Conservation (phyloP, 116 monocot genomes). For the Cymodocea nodosa region DNA sequence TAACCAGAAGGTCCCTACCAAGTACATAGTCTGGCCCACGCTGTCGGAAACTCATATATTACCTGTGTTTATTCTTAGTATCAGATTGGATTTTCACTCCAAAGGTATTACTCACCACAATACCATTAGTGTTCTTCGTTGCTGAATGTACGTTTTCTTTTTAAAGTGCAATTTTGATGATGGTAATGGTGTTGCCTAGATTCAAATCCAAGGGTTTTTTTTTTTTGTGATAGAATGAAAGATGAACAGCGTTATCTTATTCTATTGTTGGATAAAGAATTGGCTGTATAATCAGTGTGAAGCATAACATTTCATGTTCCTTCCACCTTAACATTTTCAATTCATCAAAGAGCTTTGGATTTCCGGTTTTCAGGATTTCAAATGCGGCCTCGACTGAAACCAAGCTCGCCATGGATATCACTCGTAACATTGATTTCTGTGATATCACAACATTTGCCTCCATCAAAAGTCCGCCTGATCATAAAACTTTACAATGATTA, state of each 20-base stretch:
- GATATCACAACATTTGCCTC: conserved; percentile 22
- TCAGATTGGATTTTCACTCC: conserved; percentile 7
- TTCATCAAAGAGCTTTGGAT: background rate
- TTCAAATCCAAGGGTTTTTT: too few relatives aligned
- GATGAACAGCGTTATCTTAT: too few relatives aligned
- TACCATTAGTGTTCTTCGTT: background rate
- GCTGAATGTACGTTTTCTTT: too few relatives aligned
- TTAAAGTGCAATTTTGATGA: too few relatives aligned
- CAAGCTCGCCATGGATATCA: conserved; percentile 51
- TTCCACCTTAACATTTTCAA: background rate
- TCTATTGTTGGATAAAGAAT: too few relatives aligned
- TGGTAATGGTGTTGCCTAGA: too few relatives aligned
- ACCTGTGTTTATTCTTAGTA: conserved; percentile 33
- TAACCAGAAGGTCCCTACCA: conserved; percentile 23
- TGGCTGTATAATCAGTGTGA: too few relatives aligned
- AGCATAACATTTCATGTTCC: background rate
- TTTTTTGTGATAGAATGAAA: too few relatives aligned
- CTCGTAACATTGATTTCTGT: conserved; percentile 18
- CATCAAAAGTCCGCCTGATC: conserved; percentile 28
- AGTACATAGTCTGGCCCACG: conserved; percentile 50
- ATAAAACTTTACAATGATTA: conserved; percentile 29
- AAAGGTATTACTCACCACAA: conserved; percentile 3
- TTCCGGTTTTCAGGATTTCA: conserved; percentile 3
- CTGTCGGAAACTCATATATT: conserved; percentile 38
- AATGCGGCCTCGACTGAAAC: conserved; percentile 10